phyloP scores from a whole-genome alignment of 257 asterid genomes.

The Nicotiana attenuata region DNA sequence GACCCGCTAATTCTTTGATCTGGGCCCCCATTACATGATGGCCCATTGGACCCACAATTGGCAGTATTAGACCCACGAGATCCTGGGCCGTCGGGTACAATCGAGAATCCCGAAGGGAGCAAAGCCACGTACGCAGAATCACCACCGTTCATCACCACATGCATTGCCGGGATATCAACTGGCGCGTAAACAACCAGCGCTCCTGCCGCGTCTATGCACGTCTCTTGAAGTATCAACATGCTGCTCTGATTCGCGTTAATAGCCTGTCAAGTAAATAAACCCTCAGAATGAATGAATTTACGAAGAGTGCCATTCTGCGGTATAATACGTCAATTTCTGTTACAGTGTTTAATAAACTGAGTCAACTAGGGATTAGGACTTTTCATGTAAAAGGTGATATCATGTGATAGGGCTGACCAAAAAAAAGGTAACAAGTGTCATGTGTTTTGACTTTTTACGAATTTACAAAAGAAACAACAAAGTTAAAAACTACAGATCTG shows the following conservation, averaged over 20 bases:
- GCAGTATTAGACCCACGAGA: constrained; percentile 26
- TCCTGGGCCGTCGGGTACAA: constrained; percentile 80
- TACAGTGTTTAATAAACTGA: constrained; percentile 5
- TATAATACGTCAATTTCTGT: constrained; percentile 23
- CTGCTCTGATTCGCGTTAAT: constrained; percentile 71
- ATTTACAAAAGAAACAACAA: constrained; percentile 16
- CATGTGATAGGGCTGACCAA: constrained; percentile 32
- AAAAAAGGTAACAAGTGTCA: constrained; percentile 25
- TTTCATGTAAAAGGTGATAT: constrained; percentile 13
- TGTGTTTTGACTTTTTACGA: constrained; percentile 42
- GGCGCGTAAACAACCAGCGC: constrained; percentile 96
- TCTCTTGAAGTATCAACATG: constrained; percentile 86
- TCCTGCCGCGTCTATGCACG: constrained; percentile 75
- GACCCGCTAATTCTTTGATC: constrained; percentile 56
- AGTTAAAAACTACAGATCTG: constrained; percentile 13
- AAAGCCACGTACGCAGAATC: constrained; percentile 88
- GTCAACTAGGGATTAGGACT: constrained; percentile 31
- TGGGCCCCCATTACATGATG: constrained; percentile 30
- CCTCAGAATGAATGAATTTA: constrained; percentile 6
- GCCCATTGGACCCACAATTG: constrained; percentile 12
- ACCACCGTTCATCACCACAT: constrained; percentile 91
- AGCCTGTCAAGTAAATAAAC: constrained; percentile 32
- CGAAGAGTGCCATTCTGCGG: not conserved
- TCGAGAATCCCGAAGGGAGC: constrained; percentile 86
- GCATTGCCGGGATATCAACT: constrained; percentile 95